Percentiles rank a stretch among this genome's conserved stretches.
Conservation (phyloP, 176 grass and related monocot genomes). For the Carex myosuroides region DNA sequence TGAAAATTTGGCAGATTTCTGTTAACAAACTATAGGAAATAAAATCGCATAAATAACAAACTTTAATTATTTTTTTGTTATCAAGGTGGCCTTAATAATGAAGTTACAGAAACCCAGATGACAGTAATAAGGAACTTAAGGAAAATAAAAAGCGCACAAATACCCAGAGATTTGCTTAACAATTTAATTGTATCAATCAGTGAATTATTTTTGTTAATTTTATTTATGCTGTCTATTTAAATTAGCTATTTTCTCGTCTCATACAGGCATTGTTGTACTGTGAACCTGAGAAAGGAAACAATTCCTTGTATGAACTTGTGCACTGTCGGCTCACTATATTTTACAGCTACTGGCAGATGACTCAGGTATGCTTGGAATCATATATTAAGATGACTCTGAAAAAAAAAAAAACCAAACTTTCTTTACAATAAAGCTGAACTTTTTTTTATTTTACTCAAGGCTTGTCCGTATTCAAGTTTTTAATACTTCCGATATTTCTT, state of each 20-base stretch:
- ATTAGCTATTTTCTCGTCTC: neutral
- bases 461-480: constrained; percentile 28
- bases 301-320: constrained; percentile 64
- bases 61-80: too few relatives aligned
- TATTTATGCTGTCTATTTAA: constrained; percentile 6
- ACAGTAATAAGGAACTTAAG: neutral
- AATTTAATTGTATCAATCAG: neutral
- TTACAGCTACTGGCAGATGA: constrained; percentile 80
- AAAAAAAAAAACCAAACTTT: neutral
- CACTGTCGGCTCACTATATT: constrained; percentile 68
- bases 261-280: constrained; percentile 52
- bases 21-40: neutral
- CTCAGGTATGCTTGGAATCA: constrained; percentile 53
- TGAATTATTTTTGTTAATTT: constrained; percentile 1
- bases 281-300: constrained; percentile 28
- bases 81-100: neutral
- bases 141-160: neutral
- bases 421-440: neutral
- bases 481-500: constrained; percentile 22
- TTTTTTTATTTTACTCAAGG: neutral
- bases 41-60: too few relatives aligned
- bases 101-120: neutral
- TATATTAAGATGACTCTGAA: constrained; percentile 10
- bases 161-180: neutral
- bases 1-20: neutral